Evolutionary conservation across 2,329 filamentous ascomycete species (phyloP).

Genomic region (Epichloe festucae): DNA sequence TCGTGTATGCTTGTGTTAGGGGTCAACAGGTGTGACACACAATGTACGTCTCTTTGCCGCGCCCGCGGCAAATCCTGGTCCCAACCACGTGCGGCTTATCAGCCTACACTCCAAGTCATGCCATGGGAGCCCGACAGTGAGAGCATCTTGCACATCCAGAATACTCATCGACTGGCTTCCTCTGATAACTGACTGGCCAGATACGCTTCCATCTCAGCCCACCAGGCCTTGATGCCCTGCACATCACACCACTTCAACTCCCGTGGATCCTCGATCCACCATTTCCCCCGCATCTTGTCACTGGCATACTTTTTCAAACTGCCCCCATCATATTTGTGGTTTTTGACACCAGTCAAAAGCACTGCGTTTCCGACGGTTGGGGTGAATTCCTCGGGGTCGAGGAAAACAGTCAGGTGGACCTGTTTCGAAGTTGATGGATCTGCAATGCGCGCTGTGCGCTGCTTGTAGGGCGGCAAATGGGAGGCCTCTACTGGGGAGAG

Average conservation of each 20-base stretch:
- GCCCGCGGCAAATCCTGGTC: too few species aligned
- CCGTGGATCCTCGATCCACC: constrained; percentile 39
- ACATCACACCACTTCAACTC: constrained; percentile 38
- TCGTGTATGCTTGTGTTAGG: too few species aligned
- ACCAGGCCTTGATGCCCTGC: constrained; percentile 31
- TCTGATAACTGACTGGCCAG: constrained; percentile 4
- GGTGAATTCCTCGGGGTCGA: constrained; percentile 35
- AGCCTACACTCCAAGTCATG: too few species aligned
- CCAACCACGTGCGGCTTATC: too few species aligned
- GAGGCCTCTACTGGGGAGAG: constrained; percentile 36
- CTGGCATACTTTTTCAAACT: constrained; percentile 32
- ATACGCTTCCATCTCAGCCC: constrained; percentile 19
- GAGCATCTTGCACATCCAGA: too few species aligned
- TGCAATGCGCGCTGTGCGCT: constrained; percentile 36
- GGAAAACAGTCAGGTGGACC: constrained; percentile 40
- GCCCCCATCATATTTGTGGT: constrained; percentile 39
- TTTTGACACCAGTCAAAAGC: constrained; percentile 44
- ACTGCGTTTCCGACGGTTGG: constrained; percentile 36
- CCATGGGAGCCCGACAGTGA: too few species aligned
- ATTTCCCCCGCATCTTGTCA: constrained; percentile 24
- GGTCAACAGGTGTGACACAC: too few species aligned
- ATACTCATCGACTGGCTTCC: constrained; percentile 1
- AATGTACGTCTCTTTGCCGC: too few species aligned
- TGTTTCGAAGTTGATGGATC: constrained; percentile 40
- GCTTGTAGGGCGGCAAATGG: constrained; percentile 34